These are phyloP conservation scores for Backusella macrospora DNA, from an alignment of 192 early-diverging fungal genomes.

Conservation along the genomic window DNA sequence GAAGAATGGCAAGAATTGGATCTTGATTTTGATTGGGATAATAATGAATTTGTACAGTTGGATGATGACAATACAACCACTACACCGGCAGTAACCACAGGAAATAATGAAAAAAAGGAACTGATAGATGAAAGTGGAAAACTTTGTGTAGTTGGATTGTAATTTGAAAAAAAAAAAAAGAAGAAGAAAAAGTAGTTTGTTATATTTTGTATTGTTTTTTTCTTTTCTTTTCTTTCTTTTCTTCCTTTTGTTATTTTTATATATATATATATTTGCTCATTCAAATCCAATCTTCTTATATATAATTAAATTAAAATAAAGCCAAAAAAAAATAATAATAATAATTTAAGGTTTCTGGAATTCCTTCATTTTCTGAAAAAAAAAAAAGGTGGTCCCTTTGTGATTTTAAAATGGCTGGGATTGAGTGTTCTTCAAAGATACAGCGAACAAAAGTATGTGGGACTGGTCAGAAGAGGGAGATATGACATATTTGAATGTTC, in stretches of 20 bases:
- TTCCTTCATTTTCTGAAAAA: too few relatives aligned
- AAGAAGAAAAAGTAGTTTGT: neutral
- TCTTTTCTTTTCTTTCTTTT: neutral
- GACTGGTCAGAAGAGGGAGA: too few relatives aligned
- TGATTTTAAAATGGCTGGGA: too few relatives aligned
- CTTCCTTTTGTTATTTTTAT: neutral
- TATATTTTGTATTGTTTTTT: neutral
- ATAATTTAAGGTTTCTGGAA: too few relatives aligned
- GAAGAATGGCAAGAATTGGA: neutral
- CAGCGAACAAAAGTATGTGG: too few relatives aligned
- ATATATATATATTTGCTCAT: neutral
- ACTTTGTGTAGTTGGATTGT: conserved; percentile 18
- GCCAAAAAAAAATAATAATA: too few relatives aligned
- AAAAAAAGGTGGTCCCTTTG: too few relatives aligned
- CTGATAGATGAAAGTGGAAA: conserved; percentile 22
- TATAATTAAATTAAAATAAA: too few relatives aligned
- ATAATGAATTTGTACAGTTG: conserved; percentile 15
- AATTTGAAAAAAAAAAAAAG: neutral
- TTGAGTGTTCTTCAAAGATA: too few relatives aligned
- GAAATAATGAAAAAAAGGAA: conserved; percentile 6
- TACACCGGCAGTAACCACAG: neutral
- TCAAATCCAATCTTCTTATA: too few relatives aligned
- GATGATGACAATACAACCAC: neutral
- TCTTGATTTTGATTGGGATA: conserved; percentile 17
- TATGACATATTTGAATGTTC: too few relatives aligned